Evolutionary conservation across 345 rosid genomes (phyloP), one percentile per base, ranked within the genome.

Genomic region (Alliaria petiolata): DNA sequence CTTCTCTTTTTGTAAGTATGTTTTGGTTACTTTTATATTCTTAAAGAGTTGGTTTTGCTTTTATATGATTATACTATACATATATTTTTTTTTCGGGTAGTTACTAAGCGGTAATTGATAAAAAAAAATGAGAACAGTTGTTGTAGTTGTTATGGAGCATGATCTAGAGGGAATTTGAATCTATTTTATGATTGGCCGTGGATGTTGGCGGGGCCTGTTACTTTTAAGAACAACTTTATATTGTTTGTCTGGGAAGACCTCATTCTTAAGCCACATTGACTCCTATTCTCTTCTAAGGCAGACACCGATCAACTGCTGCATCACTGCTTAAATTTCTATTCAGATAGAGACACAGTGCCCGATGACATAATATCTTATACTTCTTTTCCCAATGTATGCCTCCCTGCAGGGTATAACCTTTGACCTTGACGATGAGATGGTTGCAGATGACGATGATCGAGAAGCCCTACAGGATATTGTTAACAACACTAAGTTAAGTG

Each of bases 361-460:
- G n/a, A 3, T 36, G 64, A 43, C 4, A 5, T 30, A 62, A 30
- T 68, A 43, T 60, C 79, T 60, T 67, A 34, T 67, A 22, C 19
- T 61, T 51, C 7, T 22, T 60, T 42, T 68, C 19, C 45, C 20
- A 20, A 54, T 0, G 10, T 54, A 19, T 69, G 2, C 44, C 35
- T 25, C 58, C 17, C 15, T 75, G 60, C 86, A 91, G 98, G 99
- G 99, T 28, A 75, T 85, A 50, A 70, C 84, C 6, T 84, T 87
- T 78, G 88, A 86, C 78, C 91, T 95, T 66, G 96, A 88, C 78
- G 89, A 83, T 25, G 96, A 88, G 25, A 85, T 84, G 84, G 84
- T 55, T 81, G 83, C 82, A 40, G 92, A 90, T 56, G 96, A 86
- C 16, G 83, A 82, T 14, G 96, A 90, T 22, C 85, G 92, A 79